Evolutionary conservation across 148 eudicot genomes (phyloP).

Genomic region (Rhododendron vialii): DNA sequence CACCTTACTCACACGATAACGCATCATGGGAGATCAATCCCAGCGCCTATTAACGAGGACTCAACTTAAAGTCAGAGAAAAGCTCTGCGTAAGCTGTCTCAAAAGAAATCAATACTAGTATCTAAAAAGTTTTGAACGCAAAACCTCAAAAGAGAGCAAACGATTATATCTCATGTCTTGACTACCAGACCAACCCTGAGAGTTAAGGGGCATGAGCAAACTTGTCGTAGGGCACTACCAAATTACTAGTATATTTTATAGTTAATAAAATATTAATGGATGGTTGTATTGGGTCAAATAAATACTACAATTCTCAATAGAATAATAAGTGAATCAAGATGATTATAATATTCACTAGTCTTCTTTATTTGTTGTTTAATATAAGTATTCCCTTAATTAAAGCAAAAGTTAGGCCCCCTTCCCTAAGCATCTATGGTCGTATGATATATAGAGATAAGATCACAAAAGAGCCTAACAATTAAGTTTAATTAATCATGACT

Average conservation of each 20-base stretch:
- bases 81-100: no score
- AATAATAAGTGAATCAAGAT: background rate
- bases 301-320: background rate
- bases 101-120: no score
- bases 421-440: conserved; percentile 2
- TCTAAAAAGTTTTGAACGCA: background rate
- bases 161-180: background rate
- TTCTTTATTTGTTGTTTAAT: background rate
- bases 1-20: no score
- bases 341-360: background rate
- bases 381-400: background rate
- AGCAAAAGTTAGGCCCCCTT: background rate
- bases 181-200: no score
- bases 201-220: background rate
- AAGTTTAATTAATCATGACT: background rate
- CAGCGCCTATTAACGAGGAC: no score
- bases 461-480: background rate
- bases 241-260: background rate
- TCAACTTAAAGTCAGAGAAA: no score
- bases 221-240: background rate
- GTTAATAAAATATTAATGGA: background rate
- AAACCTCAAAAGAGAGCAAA: no score
- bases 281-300: background rate
- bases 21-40: no score
- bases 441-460: background rate